Conservation (phyloP, 345 rosid genomes). For the Linum trigynum region DNA sequence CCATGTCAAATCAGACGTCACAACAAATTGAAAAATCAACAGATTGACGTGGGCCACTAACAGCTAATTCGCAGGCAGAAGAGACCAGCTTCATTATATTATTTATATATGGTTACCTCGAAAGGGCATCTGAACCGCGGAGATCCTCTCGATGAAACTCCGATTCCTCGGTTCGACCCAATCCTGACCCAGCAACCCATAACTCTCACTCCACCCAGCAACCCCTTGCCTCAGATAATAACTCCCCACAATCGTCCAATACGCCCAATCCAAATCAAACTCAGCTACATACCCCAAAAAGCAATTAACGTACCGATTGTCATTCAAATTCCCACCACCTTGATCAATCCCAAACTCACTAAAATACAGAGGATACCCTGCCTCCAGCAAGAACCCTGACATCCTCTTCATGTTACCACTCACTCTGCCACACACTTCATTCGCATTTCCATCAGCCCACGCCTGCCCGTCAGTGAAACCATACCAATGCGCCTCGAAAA, state of each 20-base stretch:
- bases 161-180: slow-evolving; percentile 50
- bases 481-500: slow-evolving; percentile 86
- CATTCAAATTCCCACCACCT: slow-evolving; percentile 55
- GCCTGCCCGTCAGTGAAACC: slow-evolving; percentile 57
- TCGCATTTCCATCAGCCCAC: slow-evolving; percentile 61
- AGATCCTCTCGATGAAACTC: not conserved
- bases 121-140: not conserved
- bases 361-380: slow-evolving; percentile 61
- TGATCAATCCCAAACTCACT: slow-evolving; percentile 73
- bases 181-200: slow-evolving; percentile 50
- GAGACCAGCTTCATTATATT: too few relatives aligned
- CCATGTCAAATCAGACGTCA: not conserved
- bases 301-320: slow-evolving; percentile 64
- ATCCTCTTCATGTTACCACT: slow-evolving; percentile 36
- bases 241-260: slow-evolving; percentile 82
- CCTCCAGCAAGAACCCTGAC: slow-evolving; percentile 17
- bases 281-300: slow-evolving; percentile 59
- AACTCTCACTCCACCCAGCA: slow-evolving; percentile 48
- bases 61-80: too few relatives aligned
- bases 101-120: not conserved
- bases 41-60: too few relatives aligned
- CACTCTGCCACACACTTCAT: slow-evolving; percentile 64
- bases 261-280: slow-evolving; percentile 73
- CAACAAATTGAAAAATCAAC: too few relatives aligned
- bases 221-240: slow-evolving; percentile 74